These are phyloP conservation scores for button mushroom (Agaricus bisporus) DNA, from an alignment of 768 basidiomycete genomes.

Conservation along the genomic window DNA sequence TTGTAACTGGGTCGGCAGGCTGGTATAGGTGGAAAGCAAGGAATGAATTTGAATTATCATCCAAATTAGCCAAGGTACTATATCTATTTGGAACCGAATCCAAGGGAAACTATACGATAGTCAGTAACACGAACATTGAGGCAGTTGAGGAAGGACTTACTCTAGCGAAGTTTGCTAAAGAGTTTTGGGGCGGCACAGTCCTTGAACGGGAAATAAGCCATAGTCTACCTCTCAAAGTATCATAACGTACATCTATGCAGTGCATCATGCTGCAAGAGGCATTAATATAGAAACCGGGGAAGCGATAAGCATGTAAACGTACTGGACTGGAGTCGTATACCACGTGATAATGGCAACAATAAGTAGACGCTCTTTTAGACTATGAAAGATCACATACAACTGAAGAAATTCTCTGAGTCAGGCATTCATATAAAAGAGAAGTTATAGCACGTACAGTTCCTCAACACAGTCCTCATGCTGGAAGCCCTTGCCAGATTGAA, in stretches of 20 bases:
- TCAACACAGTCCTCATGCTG: conserved; percentile 91
- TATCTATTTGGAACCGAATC: background rate
- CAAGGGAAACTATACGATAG: background rate
- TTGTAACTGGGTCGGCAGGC: background rate
- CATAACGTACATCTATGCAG: conserved; percentile 71
- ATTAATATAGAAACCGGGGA: conserved; percentile 9
- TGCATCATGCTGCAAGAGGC: conserved; percentile 71
- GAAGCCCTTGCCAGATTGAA: conserved; percentile 75
- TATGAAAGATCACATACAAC: conserved; percentile 24
- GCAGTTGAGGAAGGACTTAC: background rate
- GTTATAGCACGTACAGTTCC: conserved; percentile 63
- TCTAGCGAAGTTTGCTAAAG: conserved; percentile 67
- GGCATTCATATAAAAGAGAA: conserved; percentile 11
- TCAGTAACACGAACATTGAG: background rate
- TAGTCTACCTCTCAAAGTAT: background rate
- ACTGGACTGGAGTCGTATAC: conserved; percentile 51
- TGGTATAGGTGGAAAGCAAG: background rate
- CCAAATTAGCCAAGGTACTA: background rate
- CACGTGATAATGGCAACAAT: background rate
- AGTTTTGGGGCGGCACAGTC: conserved; percentile 70
- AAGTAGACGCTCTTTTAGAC: conserved; percentile 13
- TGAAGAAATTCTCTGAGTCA: conserved; percentile 13
- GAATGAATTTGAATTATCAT: background rate
- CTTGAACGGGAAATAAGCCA: conserved; percentile 38
- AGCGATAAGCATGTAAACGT: conserved; percentile 22